These are phyloP conservation scores for Eucalyptus shirleyi DNA, from an alignment of 345 rosid species.

Conservation along the genomic window DNA sequence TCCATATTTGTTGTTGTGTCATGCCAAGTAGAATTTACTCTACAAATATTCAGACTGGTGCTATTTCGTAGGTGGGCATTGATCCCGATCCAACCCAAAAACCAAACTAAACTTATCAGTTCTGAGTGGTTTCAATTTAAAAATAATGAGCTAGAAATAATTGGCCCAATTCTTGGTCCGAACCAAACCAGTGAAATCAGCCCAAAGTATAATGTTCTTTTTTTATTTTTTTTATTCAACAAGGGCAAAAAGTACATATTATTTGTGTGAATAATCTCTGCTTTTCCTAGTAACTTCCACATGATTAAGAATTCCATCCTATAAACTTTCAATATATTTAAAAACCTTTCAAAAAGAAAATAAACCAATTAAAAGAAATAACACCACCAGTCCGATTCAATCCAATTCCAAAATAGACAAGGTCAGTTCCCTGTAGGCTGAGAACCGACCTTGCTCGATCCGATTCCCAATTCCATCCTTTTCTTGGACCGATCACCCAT, in stretches of 20 bases:
- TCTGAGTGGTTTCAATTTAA: no score
- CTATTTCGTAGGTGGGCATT: accelerated
- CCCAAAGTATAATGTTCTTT: neutral
- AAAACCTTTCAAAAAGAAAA: no score
- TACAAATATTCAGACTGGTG: neutral
- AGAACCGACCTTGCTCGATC: neutral
- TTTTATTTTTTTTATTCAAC: neutral
- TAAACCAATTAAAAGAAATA: neutral
- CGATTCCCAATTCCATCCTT: neutral
- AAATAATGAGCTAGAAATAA: no score
- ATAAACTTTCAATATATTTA: neutral
- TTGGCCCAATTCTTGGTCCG: accelerated
- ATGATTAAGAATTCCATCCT: neutral
- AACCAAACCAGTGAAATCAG: no score
- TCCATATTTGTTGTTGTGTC: neutral
- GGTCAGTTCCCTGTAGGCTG: neutral
- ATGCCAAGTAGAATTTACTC: neutral
- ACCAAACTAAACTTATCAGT: accelerated
- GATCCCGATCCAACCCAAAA: neutral
- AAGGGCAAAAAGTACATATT: neutral
- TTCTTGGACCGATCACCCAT: neutral
- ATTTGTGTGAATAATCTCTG: neutral
- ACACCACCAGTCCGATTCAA: neutral
- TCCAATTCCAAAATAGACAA: neutral
- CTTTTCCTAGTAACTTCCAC: neutral